phyloP scores from a whole-genome alignment of 768 basidiomycete genomes.

The Exsudoporus frostii region DNA sequence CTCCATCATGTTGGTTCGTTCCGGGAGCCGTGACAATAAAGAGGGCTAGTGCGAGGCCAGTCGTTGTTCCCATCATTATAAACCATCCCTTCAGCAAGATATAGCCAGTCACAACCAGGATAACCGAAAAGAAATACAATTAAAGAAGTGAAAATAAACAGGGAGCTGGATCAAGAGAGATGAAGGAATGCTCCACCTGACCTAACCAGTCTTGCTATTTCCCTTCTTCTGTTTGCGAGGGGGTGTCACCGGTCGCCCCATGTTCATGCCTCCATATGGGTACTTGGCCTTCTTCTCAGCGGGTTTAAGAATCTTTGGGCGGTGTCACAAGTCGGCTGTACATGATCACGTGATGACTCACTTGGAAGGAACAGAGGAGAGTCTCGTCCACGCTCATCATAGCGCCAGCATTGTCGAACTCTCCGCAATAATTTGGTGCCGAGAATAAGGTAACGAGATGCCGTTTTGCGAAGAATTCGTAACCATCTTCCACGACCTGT shows the following conservation, averaged over 20 bases:
- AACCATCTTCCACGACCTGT: conserved; percentile 97
- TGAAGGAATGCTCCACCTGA: conserved; percentile 23
- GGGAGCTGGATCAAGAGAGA: conserved; percentile 26
- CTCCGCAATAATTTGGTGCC: conserved; percentile 91
- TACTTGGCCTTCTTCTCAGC: conserved; percentile 98
- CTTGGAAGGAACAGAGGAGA: conserved; percentile 96
- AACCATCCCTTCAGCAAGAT: conserved; percentile 28
- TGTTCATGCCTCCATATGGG: conserved; percentile 82
- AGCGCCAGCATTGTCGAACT: conserved; percentile 98
- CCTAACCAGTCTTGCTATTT: conserved; percentile 65
- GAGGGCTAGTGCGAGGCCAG: conserved; percentile 10
- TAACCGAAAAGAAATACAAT: conserved; percentile 24
- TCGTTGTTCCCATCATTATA: conserved; percentile 18
- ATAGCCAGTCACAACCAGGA: conserved; percentile 24
- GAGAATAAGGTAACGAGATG: conserved; percentile 97
- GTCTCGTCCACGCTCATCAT: conserved; percentile 99
- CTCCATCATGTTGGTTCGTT: conserved; percentile 14
- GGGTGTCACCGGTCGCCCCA: conserved; percentile 88
- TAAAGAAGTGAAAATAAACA: conserved; percentile 33
- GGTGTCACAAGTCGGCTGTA: neutral
- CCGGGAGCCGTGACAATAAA: conserved; percentile 7
- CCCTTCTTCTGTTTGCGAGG: conserved; percentile 99
- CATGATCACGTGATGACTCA: conserved; percentile 34
- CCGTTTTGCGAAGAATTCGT: conserved; percentile 98
- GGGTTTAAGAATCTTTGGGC: conserved; percentile 86